Evolutionary conservation across 2,329 filamentous ascomycete genomes (phyloP), one percentile per base, ranked within the genome.

Genomic region (Neurospora crassa): DNA sequence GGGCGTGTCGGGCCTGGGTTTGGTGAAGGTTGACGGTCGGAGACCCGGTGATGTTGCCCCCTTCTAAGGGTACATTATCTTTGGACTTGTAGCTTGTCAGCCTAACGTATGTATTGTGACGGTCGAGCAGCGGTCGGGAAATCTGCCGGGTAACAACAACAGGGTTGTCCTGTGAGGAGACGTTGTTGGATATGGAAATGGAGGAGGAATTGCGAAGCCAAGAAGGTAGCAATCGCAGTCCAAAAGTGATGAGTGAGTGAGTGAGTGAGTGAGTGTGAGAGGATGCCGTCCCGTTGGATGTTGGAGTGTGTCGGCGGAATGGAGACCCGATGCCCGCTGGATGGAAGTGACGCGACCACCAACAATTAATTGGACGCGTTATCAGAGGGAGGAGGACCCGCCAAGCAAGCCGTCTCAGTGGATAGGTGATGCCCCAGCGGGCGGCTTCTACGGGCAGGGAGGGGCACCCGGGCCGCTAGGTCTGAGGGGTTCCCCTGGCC

Each of bases 31-130:
- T 14, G 76, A 71, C 69, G 76, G 74, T 76, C 76, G 77, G 71
- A 72, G 72, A 71, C 73, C 74, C 68, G 77, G 76, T 63, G 73
- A 77, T 76, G 77, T 78, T 70, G 71, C 75, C 47, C 70, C 72
- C 67, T 73, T 74, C 76, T 76, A 78, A 76, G 77, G 77, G 74
- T 74, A 73, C 53, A 63, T 63, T 63, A 63, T 63, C 53, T 63
- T 34, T 34, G 8, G 53, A 63, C 53, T 63, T 63, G 7, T 6
- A 34, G 16, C 53, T 63, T 34, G 53, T 63, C 53, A 63, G 53
- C 53, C 34, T 37, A 37, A 37, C 53, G 24, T 29, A 29, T n/a
- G n/a, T n/a, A n/a, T 63, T 63, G 4, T 18, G 53, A 34, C 34
- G 24, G 53, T 40, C 37, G 20, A 53, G 47, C 11, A 12, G 45